Percentiles rank a stretch among this genome's conserved stretches.
Evolutionary conservation across 2,329 filamentous ascomycete species (phyloP).

Genomic region (Phoma sp.): DNA sequence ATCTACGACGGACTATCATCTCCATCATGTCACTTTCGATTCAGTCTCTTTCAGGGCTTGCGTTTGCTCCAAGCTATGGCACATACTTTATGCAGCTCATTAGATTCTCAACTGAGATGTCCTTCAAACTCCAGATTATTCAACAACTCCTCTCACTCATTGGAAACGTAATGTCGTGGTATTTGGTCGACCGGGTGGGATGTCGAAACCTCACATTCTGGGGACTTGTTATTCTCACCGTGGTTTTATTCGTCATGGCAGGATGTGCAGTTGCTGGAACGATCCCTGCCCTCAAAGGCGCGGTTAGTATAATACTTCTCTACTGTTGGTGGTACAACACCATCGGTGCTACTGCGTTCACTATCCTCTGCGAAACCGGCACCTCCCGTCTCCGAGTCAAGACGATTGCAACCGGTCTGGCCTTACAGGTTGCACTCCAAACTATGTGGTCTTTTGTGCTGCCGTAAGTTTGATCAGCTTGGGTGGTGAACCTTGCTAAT

Average conservation of each 20-base stretch:
- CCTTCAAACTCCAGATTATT: constrained; percentile 54
- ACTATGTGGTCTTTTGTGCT: constrained; percentile 59
- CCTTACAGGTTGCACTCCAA: constrained; percentile 69
- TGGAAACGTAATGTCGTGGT: constrained; percentile 76
- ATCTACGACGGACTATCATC: constrained; percentile 77
- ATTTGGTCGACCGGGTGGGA: constrained; percentile 75
- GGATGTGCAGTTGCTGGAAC: constrained; percentile 57
- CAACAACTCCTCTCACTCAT: constrained; percentile 61
- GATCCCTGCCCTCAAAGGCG: constrained; percentile 51
- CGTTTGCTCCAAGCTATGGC: constrained; percentile 34
- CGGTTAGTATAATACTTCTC: constrained; percentile 27
- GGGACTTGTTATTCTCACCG: constrained; percentile 64
- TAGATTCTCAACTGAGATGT: constrained; percentile 32
- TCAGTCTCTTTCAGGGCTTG: constrained; percentile 44
- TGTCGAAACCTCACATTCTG: constrained; percentile 75
- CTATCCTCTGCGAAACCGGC: too few species aligned
- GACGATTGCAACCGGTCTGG: constrained; percentile 72
- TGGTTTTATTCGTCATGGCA: constrained; percentile 78
- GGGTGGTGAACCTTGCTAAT: too few species aligned
- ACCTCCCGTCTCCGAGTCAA: constrained; percentile 88
- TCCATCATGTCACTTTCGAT: constrained; percentile 55
- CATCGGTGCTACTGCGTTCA: too few species aligned
- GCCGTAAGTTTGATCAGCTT: constrained; percentile 43
- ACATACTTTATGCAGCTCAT: constrained; percentile 54
- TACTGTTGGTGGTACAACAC: constrained; percentile 75